Percentiles rank a stretch among this genome's conserved stretches.
These are phyloP conservation scores for Venturia carpophila DNA, from an alignment of 2,329 filamentous ascomycete genomes.

Conservation along the genomic window DNA sequence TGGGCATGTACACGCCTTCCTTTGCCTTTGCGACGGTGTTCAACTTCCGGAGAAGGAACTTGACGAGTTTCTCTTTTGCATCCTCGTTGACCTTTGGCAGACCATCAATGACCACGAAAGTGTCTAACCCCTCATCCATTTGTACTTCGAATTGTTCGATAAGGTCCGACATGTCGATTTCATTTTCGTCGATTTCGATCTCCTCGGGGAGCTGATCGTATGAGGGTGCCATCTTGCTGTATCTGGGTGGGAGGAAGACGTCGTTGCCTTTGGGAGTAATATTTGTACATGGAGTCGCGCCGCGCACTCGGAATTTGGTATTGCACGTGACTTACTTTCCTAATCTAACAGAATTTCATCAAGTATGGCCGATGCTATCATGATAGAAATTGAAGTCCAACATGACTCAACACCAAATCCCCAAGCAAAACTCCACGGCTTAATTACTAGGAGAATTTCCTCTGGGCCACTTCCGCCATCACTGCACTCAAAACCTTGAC, in stretches of 20 bases:
- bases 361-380: no score
- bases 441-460: no score
- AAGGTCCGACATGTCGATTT: slow-evolving; percentile 92
- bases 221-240: slow-evolving; percentile 17
- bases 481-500: no score
- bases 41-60: slow-evolving; percentile 92
- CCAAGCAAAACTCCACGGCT: no score
- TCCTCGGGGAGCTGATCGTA: slow-evolving; percentile 83
- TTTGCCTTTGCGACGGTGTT: slow-evolving; percentile 75
- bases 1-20: slow-evolving; percentile 87
- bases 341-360: no score
- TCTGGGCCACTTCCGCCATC: no score
- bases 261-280: not conserved
- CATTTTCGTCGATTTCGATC: slow-evolving; percentile 86
- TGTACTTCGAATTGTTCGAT: slow-evolving; percentile 92
- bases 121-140: slow-evolving; percentile 90
- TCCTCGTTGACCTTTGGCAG: slow-evolving; percentile 79
- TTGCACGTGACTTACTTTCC: not conserved
- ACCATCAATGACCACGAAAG: slow-evolving; percentile 93
- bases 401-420: no score
- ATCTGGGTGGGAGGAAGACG: not conserved
- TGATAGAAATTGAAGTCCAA: no score
- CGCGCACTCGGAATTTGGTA: not conserved
- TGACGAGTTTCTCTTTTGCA: slow-evolving; percentile 87
- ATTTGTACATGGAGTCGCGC: not conserved